phyloP scores from a whole-genome alignment of 805 yeast species.

The Candida orba region DNA sequence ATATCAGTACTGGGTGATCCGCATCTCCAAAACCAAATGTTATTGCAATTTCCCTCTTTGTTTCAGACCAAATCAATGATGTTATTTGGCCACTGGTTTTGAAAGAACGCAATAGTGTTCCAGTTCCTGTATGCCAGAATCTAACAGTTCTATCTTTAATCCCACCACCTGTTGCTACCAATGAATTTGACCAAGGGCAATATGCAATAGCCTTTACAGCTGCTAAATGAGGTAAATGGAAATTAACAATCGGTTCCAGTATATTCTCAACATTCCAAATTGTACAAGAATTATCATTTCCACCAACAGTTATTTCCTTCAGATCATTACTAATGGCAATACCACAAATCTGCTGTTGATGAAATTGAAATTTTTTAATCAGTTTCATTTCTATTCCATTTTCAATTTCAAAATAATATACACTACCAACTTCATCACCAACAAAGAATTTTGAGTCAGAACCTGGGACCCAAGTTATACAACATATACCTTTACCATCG shows the following conservation, averaged over 20 bases:
- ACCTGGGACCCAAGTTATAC: conserved; percentile 53
- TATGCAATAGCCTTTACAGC: conserved; percentile 88
- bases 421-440: conserved; percentile 63
- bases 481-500: conserved; percentile 38
- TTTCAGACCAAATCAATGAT: conserved; percentile 66
- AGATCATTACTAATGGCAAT: conserved; percentile 50
- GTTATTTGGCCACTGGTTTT: conserved; percentile 72
- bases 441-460: conserved; percentile 35
- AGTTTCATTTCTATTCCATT: conserved; percentile 17
- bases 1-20: conserved; percentile 43
- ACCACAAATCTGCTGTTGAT: conserved; percentile 57
- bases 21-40: conserved; percentile 75
- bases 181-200: conserved; percentile 82
- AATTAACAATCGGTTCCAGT: conserved; percentile 36
- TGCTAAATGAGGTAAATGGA: conserved; percentile 59
- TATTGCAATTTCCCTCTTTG: conserved; percentile 57
- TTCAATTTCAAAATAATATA: conserved; percentile 31
- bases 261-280: conserved; percentile 59
- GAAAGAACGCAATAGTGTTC: conserved; percentile 54
- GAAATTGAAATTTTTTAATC: conserved; percentile 33
- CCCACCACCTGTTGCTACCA: conserved; percentile 90
- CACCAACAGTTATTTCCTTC: conserved; percentile 67
- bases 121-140: conserved; percentile 82
- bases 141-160: conserved; percentile 70
- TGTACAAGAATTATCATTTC: conserved; percentile 74